Percentiles rank a stretch among this genome's conserved stretches.
Conservation (phyloP, 2,329 filamentous ascomycete genomes). For the Aschersonia sp. region DNA sequence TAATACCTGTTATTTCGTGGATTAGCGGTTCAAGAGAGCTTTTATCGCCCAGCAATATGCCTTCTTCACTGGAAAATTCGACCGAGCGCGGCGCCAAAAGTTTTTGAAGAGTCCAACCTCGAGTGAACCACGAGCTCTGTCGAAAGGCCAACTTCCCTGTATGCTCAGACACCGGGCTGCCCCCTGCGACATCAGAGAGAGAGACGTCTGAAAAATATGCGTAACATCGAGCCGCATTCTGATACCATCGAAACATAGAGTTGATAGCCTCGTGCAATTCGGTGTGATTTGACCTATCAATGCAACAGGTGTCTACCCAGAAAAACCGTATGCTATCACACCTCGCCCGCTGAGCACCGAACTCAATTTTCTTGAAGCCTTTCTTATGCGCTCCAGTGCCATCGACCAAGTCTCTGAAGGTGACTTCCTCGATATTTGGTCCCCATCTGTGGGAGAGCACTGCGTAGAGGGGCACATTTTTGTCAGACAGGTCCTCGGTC, state of each 20-base stretch:
- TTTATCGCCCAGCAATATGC: background rate
- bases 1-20: background rate
- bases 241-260: background rate
- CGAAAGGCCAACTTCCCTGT: background rate
- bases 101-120: background rate
- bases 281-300: background rate
- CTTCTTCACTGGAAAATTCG: background rate
- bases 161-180: background rate
- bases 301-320: constrained; percentile 5
- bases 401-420: constrained; percentile 4
- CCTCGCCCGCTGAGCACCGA: constrained; percentile 6
- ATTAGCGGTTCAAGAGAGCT: background rate
- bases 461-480: constrained; percentile 5
- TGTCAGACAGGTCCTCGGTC: background rate
- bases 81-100: background rate
- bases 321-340: constrained; percentile 3
- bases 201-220: constrained; percentile 6
- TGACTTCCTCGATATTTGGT: constrained; percentile 5
- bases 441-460: constrained; percentile 11
- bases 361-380: constrained; percentile 6
- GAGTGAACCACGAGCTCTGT: background rate
- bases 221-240: constrained; percentile 2
- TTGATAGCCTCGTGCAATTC: constrained; percentile 1
- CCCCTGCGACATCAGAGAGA: background rate
- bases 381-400: constrained; percentile 2